These are phyloP conservation scores for Neonectria coccinea DNA, from an alignment of 2,329 filamentous ascomycete genomes.

Conservation along the genomic window DNA sequence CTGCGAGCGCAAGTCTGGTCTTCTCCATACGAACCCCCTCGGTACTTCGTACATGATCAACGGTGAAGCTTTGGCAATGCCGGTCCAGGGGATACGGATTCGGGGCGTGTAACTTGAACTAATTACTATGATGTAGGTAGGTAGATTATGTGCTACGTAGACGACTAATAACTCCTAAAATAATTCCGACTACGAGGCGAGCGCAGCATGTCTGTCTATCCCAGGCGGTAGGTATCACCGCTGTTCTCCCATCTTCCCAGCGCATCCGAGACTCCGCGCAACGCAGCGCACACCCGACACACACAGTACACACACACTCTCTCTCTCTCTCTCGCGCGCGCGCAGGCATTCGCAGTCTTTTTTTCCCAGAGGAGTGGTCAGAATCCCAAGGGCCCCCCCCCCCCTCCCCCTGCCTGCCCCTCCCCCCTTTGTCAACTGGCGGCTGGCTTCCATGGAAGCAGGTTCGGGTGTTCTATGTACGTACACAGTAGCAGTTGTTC, in stretches of 20 bases:
- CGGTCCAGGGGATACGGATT: conserved; percentile 29
- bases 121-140: not conserved
- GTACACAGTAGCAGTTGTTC: not conserved
- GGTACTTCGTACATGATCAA: conserved; percentile 29
- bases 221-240: conserved; percentile 8
- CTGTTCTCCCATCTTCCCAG: conserved; percentile 26
- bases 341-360: conserved; percentile 8
- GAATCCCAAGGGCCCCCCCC: conserved; percentile 18
- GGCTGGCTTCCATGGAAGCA: not conserved
- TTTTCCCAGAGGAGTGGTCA: conserved; percentile 31
- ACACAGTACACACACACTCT: not conserved
- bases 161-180: too few relatives aligned
- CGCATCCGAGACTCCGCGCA: conserved; percentile 29
- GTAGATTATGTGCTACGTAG: not conserved
- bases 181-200: conserved; percentile 2
- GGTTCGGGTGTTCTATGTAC: not conserved
- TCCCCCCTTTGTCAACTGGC: conserved; percentile 25
- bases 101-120: not conserved
- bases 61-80: conserved; percentile 30
- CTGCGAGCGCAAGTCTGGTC: not conserved
- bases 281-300: not conserved
- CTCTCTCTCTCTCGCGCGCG: too few relatives aligned
- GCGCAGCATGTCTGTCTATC: conserved; percentile 18
- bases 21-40: conserved; percentile 31
- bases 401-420: not conserved